phyloP scores from a whole-genome alignment of 73 alveolate genomes.

The Paramecium tetraurelia region DNA sequence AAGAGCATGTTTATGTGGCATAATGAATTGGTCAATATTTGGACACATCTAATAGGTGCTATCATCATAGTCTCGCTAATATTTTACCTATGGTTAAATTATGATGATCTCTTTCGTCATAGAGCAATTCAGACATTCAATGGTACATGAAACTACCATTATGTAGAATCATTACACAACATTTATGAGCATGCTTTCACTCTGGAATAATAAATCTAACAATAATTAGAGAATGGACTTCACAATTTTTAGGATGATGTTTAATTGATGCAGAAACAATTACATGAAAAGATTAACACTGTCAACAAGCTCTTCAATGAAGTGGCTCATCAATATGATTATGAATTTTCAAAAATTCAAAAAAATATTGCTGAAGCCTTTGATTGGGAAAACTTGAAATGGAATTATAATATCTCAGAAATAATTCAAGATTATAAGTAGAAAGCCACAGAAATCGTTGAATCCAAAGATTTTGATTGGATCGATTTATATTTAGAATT shows the following conservation, averaged over 20 bases:
- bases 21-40: conserved; percentile 87
- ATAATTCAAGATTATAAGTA: not conserved
- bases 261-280: not conserved
- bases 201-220: not conserved
- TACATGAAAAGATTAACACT: not conserved
- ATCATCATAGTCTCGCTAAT: conserved; percentile 6
- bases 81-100: not conserved
- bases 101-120: not conserved
- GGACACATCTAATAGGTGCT: conserved; percentile 91
- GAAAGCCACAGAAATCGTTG: conserved; percentile 13
- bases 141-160: not conserved
- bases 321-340: not conserved
- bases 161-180: not conserved
- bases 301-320: not conserved
- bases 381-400: conserved; percentile 28
- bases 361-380: not conserved
- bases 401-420: not conserved
- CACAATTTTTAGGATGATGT: not conserved
- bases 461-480: conserved; percentile 64
- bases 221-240: not conserved
- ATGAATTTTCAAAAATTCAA: conserved; percentile 1
- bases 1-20: conserved; percentile 76
- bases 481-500: conserved; percentile 56
- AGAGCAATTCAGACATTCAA: conserved; percentile 46
- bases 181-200: not conserved